These are phyloP conservation scores for Aspergillus indologenus DNA, from an alignment of 495 filamentous ascomycete genomes.

Conservation along the genomic window DNA sequence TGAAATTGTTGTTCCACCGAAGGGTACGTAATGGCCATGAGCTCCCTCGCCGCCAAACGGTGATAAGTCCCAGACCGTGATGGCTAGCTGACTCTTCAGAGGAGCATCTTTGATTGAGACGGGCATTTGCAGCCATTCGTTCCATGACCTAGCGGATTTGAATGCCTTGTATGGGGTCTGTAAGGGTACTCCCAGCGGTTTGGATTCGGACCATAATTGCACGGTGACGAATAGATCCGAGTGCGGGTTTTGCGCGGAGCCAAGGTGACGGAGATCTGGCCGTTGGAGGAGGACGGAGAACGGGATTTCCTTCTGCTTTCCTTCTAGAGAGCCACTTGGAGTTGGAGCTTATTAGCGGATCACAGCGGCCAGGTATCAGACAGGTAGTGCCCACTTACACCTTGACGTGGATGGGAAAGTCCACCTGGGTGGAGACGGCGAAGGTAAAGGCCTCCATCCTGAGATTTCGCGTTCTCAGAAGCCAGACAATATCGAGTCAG, in stretches of 20 bases:
- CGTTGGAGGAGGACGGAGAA: slow-evolving; percentile 74
- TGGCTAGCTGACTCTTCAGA: slow-evolving; percentile 75
- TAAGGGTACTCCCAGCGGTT: slow-evolving; percentile 84
- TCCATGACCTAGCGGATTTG: slow-evolving; percentile 77
- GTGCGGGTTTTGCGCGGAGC: slow-evolving; percentile 67
- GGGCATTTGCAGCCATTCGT: slow-evolving; percentile 91
- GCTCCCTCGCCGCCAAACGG: slow-evolving; percentile 64
- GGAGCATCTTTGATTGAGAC: slow-evolving; percentile 78
- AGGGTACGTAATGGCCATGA: slow-evolving; percentile 76
- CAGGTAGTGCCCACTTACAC: slow-evolving; percentile 54
- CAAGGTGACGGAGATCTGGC: slow-evolving; percentile 78
- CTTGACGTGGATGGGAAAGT: slow-evolving; percentile 76
- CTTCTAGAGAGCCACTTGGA: slow-evolving; percentile 81
- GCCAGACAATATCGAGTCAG: background rate
- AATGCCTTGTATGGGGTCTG: slow-evolving; percentile 92
- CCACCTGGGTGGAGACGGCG: slow-evolving; percentile 75
- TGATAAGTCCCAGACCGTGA: slow-evolving; percentile 94
- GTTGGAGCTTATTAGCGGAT: slow-evolving; percentile 11
- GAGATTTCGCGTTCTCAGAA: background rate
- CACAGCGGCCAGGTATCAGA: background rate
- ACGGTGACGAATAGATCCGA: slow-evolving; percentile 92
- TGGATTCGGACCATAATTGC: slow-evolving; percentile 94
- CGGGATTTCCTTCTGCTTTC: slow-evolving; percentile 72
- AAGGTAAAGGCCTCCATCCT: slow-evolving; percentile 93
- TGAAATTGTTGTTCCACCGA: slow-evolving; percentile 87